Percentiles rank a stretch among this genome's conserved stretches.
Conservation (phyloP, 1,139 yeast genomes). For the Yamadazyma kanchanaburiensis region DNA sequence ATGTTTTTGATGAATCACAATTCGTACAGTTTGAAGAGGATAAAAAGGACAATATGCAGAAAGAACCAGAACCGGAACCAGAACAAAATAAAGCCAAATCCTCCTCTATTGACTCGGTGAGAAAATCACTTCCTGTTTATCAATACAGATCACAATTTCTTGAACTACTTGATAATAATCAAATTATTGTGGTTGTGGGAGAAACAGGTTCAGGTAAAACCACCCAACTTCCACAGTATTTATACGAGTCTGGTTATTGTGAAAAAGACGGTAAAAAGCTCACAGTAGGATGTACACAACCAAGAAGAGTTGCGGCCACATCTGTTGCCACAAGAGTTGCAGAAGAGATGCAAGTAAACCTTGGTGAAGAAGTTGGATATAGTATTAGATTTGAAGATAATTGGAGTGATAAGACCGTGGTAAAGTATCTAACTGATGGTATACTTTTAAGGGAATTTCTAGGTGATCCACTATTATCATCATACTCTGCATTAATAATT, state of each 20-base stretch:
- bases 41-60: conserved; percentile 8
- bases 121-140: conserved; percentile 76
- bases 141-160: conserved; percentile 60
- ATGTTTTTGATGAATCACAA: conserved; percentile 79
- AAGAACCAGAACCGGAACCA: conserved; percentile 9
- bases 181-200: conserved; percentile 85
- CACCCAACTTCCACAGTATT: conserved; percentile 88
- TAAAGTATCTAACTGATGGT: conserved; percentile 94
- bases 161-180: conserved; percentile 60
- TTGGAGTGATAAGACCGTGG: conserved; percentile 57
- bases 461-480: conserved; percentile 64
- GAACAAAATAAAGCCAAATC: no score
- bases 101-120: conserved; percentile 47
- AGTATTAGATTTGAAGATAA: conserved; percentile 82
- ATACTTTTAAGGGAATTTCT: conserved; percentile 84
- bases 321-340: conserved; percentile 92
- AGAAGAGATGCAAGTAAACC: conserved; percentile 67
- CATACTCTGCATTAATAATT: conserved; percentile 81
- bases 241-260: conserved; percentile 79
- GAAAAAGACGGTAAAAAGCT: conserved; percentile 17
- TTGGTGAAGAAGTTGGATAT: conserved; percentile 87
- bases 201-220: conserved; percentile 99
- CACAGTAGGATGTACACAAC: conserved; percentile 89
- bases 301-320: conserved; percentile 93
- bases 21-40: conserved; percentile 54